Conservation (phyloP, 164 flowering plant species). For the Platanus orientalis region DNA sequence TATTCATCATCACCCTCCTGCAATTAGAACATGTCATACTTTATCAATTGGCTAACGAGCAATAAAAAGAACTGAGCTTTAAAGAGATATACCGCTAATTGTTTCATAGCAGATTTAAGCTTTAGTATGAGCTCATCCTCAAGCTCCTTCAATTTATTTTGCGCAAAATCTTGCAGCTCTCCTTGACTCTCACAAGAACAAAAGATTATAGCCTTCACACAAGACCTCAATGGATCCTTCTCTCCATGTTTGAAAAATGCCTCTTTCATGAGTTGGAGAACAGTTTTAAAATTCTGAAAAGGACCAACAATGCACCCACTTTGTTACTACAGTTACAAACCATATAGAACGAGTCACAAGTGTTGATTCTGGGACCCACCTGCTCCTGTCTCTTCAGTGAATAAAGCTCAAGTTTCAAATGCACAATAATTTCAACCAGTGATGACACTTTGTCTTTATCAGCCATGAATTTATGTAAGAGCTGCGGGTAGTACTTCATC, state of each 20-base stretch:
- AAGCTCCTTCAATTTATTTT: conserved; percentile 67
- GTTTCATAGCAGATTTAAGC: conserved; percentile 74
- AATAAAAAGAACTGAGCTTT: conserved; percentile 1
- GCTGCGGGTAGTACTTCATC: conserved; percentile 84
- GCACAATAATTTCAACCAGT: conserved; percentile 58
- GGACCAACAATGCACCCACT: conserved; percentile 16
- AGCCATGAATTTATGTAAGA: conserved; percentile 79
- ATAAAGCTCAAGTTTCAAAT: conserved; percentile 86
- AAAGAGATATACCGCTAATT: conserved; percentile 49
- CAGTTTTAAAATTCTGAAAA: conserved; percentile 72
- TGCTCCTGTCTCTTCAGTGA: conserved; percentile 93
- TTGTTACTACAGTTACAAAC: conserved; percentile 2
- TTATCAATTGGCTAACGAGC: neutral
- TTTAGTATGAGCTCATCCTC: conserved; percentile 78
- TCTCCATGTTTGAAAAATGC: conserved; percentile 96
- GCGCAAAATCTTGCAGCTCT: conserved; percentile 84
- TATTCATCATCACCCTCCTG: conserved; percentile 95
- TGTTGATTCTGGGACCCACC: conserved; percentile 37
- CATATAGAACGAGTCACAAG: neutral
- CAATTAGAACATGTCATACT: conserved; percentile 17
- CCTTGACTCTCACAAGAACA: conserved; percentile 77
- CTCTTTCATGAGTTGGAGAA: conserved; percentile 73
- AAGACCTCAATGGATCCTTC: conserved; percentile 79
- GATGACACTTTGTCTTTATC: conserved; percentile 79
- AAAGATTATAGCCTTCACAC: conserved; percentile 75